A percentile compares a stretch with the other conserved stretches of the same genome.
These are phyloP conservation scores for Haplosporangium sp. DNA, from an alignment of 371 early-diverging fungal species.

Conservation along the genomic window DNA sequence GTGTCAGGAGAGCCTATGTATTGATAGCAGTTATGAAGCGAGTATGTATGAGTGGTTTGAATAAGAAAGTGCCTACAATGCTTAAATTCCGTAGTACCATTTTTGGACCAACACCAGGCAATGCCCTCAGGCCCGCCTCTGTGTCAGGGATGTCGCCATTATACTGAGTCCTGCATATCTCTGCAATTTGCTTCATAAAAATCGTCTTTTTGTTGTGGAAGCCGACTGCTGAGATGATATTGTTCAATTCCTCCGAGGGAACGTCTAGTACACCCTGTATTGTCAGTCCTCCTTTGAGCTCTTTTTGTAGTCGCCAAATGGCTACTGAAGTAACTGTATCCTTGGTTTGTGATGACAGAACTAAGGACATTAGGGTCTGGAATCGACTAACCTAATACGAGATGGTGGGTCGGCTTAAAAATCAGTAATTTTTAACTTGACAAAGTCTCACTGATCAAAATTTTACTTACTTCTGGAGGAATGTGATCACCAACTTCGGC, in stretches of 20 bases:
- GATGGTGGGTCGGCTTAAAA: no score
- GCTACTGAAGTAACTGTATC: slow-evolving; percentile 92
- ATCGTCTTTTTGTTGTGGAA: slow-evolving; percentile 91
- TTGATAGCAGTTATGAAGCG: background rate
- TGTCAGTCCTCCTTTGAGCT: slow-evolving; percentile 74
- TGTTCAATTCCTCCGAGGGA: slow-evolving; percentile 72
- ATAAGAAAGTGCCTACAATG: background rate
- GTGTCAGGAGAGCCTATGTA: slow-evolving; percentile 78
- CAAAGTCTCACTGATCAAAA: background rate
- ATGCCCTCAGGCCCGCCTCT: slow-evolving; percentile 77
- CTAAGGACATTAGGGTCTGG: slow-evolving; percentile 91
- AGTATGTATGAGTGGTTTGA: background rate
- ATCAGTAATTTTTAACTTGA: no score
- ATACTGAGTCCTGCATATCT: slow-evolving; percentile 78
- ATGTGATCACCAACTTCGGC: slow-evolving; percentile 65
- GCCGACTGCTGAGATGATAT: slow-evolving; percentile 87
- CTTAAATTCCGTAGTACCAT: slow-evolving; percentile 69
- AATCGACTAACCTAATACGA: slow-evolving; percentile 76
- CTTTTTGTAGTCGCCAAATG: slow-evolving; percentile 73
- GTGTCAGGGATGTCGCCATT: slow-evolving; percentile 90
- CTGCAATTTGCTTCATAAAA: slow-evolving; percentile 82
- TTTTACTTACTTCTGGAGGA: slow-evolving; percentile 58
- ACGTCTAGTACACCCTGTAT: slow-evolving; percentile 67
- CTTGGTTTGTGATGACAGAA: slow-evolving; percentile 97
- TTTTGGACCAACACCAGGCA: slow-evolving; percentile 99